These are phyloP conservation scores for Cryptosporidium ryanae DNA, from an alignment of 169 alveolate genomes.

Conservation along the genomic window DNA sequence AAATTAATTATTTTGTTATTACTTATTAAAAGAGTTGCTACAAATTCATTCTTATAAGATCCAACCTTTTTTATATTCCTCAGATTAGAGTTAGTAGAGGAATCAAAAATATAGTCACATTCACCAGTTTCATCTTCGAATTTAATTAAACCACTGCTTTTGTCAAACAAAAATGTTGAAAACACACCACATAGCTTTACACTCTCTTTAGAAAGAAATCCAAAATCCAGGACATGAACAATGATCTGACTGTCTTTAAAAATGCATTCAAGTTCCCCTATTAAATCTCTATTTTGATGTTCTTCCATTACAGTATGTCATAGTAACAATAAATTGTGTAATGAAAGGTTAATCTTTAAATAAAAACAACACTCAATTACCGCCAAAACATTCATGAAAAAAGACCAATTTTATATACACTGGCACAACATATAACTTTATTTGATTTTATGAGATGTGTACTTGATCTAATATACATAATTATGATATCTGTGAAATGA, in stretches of 20 bases:
- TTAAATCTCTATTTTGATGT: slow-evolving; percentile 6
- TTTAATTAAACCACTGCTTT: slow-evolving; percentile 39
- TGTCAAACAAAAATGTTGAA: neutral
- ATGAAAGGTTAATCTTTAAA: neutral
- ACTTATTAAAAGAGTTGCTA: slow-evolving; percentile 28
- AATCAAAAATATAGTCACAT: neutral
- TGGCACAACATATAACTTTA: neutral
- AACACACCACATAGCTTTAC: slow-evolving; percentile 3
- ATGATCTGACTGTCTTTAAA: slow-evolving; percentile 19
- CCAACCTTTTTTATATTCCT: neutral
- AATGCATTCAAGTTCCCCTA: slow-evolving; percentile 29
- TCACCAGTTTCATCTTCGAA: slow-evolving; percentile 28
- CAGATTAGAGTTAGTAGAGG: neutral
- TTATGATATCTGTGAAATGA: no score
- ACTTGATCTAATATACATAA: no score
- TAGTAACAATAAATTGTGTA: neutral
- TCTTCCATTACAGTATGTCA: neutral
- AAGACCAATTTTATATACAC: neutral
- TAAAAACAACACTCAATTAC: neutral
- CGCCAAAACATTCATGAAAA: no score
- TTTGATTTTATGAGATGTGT: no score
- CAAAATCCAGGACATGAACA: slow-evolving; percentile 53
- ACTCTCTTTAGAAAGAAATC: slow-evolving; percentile 47
- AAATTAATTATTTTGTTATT: slow-evolving; percentile 6
- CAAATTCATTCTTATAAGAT: neutral